phyloP scores from a whole-genome alignment of 129 eudicot genomes.

The Flaveria linearis region DNA sequence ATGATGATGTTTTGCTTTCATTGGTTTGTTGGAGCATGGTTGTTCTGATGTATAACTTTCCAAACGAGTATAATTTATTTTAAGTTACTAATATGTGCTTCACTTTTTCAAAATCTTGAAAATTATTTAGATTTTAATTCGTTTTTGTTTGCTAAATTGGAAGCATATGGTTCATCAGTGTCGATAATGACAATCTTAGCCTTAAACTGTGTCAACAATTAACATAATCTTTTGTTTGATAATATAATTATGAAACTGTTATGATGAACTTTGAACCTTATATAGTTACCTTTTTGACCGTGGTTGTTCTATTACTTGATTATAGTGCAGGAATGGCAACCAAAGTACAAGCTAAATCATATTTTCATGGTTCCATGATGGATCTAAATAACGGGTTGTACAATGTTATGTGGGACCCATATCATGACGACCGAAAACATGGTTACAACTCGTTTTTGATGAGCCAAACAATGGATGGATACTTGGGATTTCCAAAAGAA shows the following conservation, averaged over 20 bases:
- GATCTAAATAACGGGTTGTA: conserved; percentile 44
- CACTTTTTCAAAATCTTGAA: not conserved
- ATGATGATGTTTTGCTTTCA: conserved; percentile 21
- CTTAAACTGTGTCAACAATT: not conserved
- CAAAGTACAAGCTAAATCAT: conserved; percentile 57
- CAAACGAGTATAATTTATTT: not conserved
- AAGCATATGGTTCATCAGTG: not conserved
- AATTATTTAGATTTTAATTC: not conserved
- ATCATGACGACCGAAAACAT: conserved; percentile 44
- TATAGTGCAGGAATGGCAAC: conserved; percentile 68
- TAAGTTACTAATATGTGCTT: not conserved
- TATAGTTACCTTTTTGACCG: not conserved
- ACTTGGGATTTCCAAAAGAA: conserved; percentile 41
- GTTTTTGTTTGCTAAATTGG: not conserved
- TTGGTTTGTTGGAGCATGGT: conserved; percentile 6
- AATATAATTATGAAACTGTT: not conserved
- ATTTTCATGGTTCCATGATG: conserved; percentile 45
- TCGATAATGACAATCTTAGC: not conserved
- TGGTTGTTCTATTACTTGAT: conserved; percentile 3
- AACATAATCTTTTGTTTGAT: conserved; percentile 8
- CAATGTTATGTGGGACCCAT: conserved; percentile 50
- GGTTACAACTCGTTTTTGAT: conserved; percentile 30
- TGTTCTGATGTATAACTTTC: not conserved
- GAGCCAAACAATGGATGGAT: conserved; percentile 44
- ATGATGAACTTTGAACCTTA: not conserved